A percentile compares a stretch with the other conserved stretches of the same genome.
phyloP scores from a whole-genome alignment of 192 early-diverging fungal genomes.

The Chytriomyces confervae region DNA sequence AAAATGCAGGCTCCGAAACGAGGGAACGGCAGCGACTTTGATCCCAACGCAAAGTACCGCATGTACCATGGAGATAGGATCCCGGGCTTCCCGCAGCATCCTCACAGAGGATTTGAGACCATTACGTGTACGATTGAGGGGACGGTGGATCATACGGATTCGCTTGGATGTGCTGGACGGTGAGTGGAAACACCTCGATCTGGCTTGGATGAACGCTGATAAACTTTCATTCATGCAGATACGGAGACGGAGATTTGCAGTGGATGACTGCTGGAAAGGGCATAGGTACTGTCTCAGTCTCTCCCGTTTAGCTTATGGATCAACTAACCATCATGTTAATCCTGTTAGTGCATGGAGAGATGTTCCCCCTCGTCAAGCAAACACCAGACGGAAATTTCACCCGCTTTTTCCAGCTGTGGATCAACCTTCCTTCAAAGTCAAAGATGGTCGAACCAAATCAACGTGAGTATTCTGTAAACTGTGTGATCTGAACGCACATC shows the following conservation, averaged over 20 bases:
- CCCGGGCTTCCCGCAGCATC: conserved; percentile 47
- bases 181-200: no score
- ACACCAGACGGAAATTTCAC: conserved; percentile 44
- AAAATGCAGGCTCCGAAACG: conserved; percentile 26
- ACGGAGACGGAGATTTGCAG: conserved; percentile 56
- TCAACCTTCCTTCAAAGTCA: conserved; percentile 59
- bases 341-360: conserved; percentile 51
- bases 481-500: neutral
- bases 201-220: no score
- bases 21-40: conserved; percentile 7
- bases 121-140: conserved; percentile 56
- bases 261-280: conserved; percentile 64
- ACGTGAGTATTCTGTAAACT: neutral
- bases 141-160: conserved; percentile 54
- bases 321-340: no score
- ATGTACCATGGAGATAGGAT: conserved; percentile 39
- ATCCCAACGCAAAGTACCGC: conserved; percentile 1
- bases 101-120: conserved; percentile 62
- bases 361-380: conserved; percentile 44
- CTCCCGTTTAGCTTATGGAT: no score
- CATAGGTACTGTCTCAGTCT: conserved; percentile 7
- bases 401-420: conserved; percentile 63
- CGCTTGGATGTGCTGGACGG: conserved; percentile 44
- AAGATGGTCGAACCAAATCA: conserved; percentile 31
- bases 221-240: neutral